A percentile compares a stretch with the other conserved stretches of the same genome.
These are phyloP conservation scores for Calcarisporium arbuscula DNA, from an alignment of 2,329 filamentous ascomycete species.

Conservation along the genomic window DNA sequence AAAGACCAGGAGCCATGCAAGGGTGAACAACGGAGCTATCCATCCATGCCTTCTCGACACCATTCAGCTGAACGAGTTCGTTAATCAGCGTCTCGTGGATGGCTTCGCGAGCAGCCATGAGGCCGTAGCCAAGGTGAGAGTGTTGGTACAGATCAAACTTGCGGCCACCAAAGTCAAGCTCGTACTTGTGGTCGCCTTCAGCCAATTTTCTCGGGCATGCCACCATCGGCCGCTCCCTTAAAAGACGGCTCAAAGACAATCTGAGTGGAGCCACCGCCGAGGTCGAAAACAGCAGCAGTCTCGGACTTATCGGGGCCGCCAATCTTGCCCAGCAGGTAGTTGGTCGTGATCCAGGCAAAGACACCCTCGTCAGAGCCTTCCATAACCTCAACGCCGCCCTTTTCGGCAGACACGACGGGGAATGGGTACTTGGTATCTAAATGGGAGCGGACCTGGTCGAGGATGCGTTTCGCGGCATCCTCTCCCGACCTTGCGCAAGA, in stretches of 20 bases:
- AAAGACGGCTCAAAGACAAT: slow-evolving; percentile 98
- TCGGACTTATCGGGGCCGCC: slow-evolving; percentile 83
- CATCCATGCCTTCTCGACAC: slow-evolving; percentile 59
- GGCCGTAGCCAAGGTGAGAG: slow-evolving; percentile 91
- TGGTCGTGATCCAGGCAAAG: slow-evolving; percentile 98
- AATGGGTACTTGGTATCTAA: slow-evolving; percentile 90
- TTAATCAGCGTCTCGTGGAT: slow-evolving; percentile 73
- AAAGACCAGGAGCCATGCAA: slow-evolving; percentile 78
- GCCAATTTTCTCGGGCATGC: slow-evolving; percentile 80
- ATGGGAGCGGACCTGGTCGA: slow-evolving; percentile 75
- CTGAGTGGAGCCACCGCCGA: slow-evolving; percentile 94
- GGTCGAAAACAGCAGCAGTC: slow-evolving; percentile 91
- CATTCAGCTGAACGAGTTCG: slow-evolving; percentile 60
- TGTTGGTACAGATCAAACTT: slow-evolving; percentile 95
- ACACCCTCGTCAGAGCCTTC: slow-evolving; percentile 95
- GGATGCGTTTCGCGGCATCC: slow-evolving; percentile 75
- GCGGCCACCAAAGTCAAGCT: slow-evolving; percentile 81
- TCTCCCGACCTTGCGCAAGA: slow-evolving; percentile 76
- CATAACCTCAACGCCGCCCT: slow-evolving; percentile 92
- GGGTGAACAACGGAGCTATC: slow-evolving; percentile 70
- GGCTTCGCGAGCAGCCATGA: slow-evolving; percentile 89
- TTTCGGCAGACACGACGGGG: slow-evolving; percentile 79
- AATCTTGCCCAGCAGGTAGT: slow-evolving; percentile 97
- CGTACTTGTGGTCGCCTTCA: slow-evolving; percentile 93
- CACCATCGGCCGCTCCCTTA: slow-evolving; percentile 62